Base-by-base conservation (phyloP, 176 grass and related monocot species). In the Triticum timopheevii region DNA sequence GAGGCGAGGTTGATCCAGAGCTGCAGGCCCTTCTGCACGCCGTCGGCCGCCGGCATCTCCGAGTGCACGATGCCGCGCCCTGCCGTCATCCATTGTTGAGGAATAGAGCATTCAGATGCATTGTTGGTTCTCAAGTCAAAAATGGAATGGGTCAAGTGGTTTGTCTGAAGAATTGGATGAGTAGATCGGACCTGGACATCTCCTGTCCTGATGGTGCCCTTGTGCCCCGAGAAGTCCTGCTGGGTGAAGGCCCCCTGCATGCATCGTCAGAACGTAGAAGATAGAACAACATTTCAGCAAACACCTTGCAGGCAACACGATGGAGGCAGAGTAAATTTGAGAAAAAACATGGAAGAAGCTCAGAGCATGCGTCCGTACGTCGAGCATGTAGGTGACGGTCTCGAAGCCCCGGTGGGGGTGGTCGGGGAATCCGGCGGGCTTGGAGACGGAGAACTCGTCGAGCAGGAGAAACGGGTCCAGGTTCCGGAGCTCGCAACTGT, bases 1-100 rank as follows among this genome's bases (percentile, higher is more conserved):
- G 97, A 93, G 65, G 94, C 88, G 88, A 98, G 97, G 86, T 98
- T 98, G 77, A 98, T 89, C 97, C 97, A 98, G 8, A 98, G 94
- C 82, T 98, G 96, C 11, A 98, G 90, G 12, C 96, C 96, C 80
- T 80, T 94, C 73, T 88, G 92, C 2, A 86, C 83, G 10, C 88
- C 96, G 13, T 88, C 93, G 19, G 83, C 88, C 13, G 90, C 90
- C 34, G 96, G 96, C 93, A 94, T 98, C 87, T 96, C 97, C 7
- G 97, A 96, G 90, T 98, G 94, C 42, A 98, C 90, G 68, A 98
- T 98, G 50, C 97, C 97, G 25, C 94, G 83, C 0, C 94, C 97
- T 1, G 97, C 97, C 10, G 94, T 98, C 97, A 98, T 98, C 97
- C 97, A 98, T 68, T 98, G 97, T 0, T 58, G 1, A 24, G 3